A percentile compares a stretch with the other conserved stretches of the same genome.
These are phyloP conservation scores for Porpolomopsis calyptriformis DNA, from an alignment of 768 basidiomycete genomes.

Conservation along the genomic window DNA sequence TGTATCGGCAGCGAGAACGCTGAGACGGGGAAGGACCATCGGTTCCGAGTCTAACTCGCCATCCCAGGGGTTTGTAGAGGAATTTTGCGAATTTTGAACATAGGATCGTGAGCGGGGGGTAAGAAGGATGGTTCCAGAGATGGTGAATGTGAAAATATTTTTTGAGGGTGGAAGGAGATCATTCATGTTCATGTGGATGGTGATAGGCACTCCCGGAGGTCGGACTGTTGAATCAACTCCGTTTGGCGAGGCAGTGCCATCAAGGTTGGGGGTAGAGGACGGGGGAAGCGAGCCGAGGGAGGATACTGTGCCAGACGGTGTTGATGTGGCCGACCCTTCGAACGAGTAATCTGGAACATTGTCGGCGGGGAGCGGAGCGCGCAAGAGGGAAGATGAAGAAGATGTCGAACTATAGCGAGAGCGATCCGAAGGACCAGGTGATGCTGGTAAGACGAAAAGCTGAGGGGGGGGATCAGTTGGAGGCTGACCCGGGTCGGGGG, in stretches of 20 bases:
- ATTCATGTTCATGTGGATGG: conserved; percentile 72
- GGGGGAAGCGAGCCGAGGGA: conserved; percentile 43
- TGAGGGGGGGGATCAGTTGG: conserved; percentile 36
- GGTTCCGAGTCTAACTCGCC: conserved; percentile 20
- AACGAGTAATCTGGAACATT: conserved; percentile 67
- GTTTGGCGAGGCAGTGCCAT: conserved; percentile 12
- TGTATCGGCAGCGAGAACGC: conserved; percentile 53
- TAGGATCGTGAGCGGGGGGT: conserved; percentile 30
- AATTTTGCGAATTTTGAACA: conserved; percentile 17
- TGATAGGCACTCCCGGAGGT: conserved; percentile 53
- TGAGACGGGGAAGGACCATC: conserved; percentile 56
- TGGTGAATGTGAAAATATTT: conserved; percentile 53
- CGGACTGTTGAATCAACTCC: conserved; percentile 8
- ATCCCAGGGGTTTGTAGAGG: conserved; percentile 11
- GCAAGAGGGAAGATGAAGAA: conserved; percentile 56
- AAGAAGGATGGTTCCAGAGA: conserved; percentile 56
- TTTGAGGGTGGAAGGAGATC: conserved; percentile 57
- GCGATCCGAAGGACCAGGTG: conserved; percentile 12
- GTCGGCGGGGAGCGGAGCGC: conserved; percentile 60
- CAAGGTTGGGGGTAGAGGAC: conserved; percentile 19
- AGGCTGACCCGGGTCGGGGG: conserved; percentile 33
- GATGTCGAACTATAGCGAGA: conserved; percentile 32
- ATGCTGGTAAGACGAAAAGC: conserved; percentile 15
- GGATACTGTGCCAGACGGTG: conserved; percentile 29
- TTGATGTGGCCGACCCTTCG: conserved; percentile 36